These are phyloP conservation scores for Fusarium subtropicale DNA, from an alignment of 2,329 filamentous ascomycete genomes.

Conservation along the genomic window DNA sequence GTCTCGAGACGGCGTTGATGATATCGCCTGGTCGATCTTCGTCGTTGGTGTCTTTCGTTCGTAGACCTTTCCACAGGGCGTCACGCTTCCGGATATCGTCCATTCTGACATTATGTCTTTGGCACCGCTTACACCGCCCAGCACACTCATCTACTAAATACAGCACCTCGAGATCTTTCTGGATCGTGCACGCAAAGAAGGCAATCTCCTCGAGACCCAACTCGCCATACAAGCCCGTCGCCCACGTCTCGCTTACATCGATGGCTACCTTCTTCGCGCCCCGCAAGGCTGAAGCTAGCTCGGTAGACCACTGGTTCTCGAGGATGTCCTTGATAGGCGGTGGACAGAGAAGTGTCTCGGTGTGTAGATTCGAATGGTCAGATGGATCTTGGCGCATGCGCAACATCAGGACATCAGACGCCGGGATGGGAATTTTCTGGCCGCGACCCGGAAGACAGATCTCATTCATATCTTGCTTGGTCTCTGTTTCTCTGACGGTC, in stretches of 20 bases:
- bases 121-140: conserved; percentile 44
- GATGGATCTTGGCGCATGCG: conserved; percentile 40
- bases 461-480: conserved; percentile 26
- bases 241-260: conserved; percentile 47
- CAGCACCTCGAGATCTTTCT: conserved; percentile 47
- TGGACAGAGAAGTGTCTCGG: conserved; percentile 30
- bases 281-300: conserved; percentile 45
- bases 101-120: conserved; percentile 17
- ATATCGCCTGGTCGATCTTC: conserved; percentile 44
- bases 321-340: conserved; percentile 45
- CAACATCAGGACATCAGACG: conserved; percentile 48
- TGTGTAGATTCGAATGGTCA: conserved; percentile 17
- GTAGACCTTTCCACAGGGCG: conserved; percentile 41
- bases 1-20: conserved; percentile 47
- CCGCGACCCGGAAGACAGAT: conserved; percentile 45
- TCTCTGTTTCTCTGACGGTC: background rate
- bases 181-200: conserved; percentile 48
- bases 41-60: conserved; percentile 26
- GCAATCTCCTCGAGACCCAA: conserved; percentile 46
- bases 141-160: conserved; percentile 49
- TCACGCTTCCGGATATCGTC: conserved; percentile 33
- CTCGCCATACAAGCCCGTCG: conserved; percentile 33
- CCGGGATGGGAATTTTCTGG: conserved; percentile 40
- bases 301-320: conserved; percentile 46
- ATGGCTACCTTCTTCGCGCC: conserved; percentile 46